Conservation (phyloP, 2,329 filamentous ascomycete species). For the Cryoendolithus antarcticus region DNA sequence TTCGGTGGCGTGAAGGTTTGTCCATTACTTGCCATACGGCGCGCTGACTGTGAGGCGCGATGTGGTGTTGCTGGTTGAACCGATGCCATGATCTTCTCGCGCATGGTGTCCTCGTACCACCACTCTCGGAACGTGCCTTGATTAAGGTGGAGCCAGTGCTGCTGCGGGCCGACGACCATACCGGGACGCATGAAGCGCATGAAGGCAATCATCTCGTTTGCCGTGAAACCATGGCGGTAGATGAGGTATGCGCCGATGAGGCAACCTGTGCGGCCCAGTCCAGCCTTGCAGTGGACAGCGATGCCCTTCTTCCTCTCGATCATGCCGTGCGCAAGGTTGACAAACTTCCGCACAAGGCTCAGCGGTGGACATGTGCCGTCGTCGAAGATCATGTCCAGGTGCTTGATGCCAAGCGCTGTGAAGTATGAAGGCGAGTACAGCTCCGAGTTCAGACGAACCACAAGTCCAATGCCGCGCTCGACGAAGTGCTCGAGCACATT, state of each 20-base stretch:
- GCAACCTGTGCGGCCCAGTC: conserved; percentile 86
- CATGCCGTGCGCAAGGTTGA: conserved; percentile 85
- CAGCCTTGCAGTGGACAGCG: conserved; percentile 96
- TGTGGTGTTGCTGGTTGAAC: conserved; percentile 45
- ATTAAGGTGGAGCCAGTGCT: conserved; percentile 97
- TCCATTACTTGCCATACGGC: conserved; percentile 46
- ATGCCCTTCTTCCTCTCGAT: conserved; percentile 87
- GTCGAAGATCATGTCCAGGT: conserved; percentile 99
- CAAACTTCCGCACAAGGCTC: conserved; percentile 82
- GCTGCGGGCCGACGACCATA: conserved; percentile 97
- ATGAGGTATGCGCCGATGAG: conserved; percentile 96
- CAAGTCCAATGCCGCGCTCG: conserved; percentile 77
- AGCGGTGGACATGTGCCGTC: conserved; percentile 91
- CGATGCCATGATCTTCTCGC: conserved; percentile 61
- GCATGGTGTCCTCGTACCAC: conserved; percentile 72
- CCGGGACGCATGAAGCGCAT: conserved; percentile 99
- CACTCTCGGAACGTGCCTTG: conserved; percentile 96
- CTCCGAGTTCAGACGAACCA: conserved; percentile 89
- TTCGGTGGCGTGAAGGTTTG: conserved; percentile 78
- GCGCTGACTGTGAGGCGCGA: conserved; percentile 34
- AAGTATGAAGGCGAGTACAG: conserved; percentile 97
- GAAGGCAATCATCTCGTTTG: conserved; percentile 71
- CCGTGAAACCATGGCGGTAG: conserved; percentile 92
- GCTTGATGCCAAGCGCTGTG: conserved; percentile 83
- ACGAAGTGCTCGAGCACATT: conserved; percentile 87